These are phyloP conservation scores for Quercus parvula DNA, from an alignment of 306 rosid genomes.

Conservation along the genomic window DNA sequence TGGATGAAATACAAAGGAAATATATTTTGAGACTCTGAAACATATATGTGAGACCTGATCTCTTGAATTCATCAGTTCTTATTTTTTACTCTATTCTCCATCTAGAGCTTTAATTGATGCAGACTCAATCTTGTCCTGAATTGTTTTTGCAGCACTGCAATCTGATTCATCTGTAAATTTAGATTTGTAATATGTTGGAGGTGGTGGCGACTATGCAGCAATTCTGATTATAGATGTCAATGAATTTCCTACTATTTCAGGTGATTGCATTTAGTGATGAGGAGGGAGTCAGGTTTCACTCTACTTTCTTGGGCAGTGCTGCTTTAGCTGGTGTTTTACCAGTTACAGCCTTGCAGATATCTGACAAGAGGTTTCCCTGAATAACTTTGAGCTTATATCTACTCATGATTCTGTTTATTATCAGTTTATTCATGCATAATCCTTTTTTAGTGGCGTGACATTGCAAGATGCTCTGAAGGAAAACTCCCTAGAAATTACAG, in stretches of 20 bases:
- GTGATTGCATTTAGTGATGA: conserved; percentile 95
- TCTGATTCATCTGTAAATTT: background rate
- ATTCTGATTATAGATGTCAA: background rate
- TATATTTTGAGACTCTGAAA: background rate
- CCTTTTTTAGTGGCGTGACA: conserved; percentile 51
- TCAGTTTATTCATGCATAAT: conserved; percentile 17
- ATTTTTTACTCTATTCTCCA: background rate
- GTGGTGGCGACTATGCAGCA: background rate
- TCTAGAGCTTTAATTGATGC: background rate
- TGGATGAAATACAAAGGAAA: background rate
- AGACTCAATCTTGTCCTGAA: background rate
- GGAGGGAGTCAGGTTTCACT: conserved; percentile 93
- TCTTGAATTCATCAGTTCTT: background rate
- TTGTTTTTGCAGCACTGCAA: background rate
- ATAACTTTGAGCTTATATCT: conserved; percentile 9
- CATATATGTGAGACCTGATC: background rate
- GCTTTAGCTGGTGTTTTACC: conserved; percentile 85
- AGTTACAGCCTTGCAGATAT: conserved; percentile 48
- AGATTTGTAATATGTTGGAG: background rate
- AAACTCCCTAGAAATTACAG: conserved; percentile 56
- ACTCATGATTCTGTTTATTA: background rate
- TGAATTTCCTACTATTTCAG: conserved; percentile 38
- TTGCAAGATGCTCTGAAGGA: conserved; percentile 61
- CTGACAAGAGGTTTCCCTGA: conserved; percentile 74
- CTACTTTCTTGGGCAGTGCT: conserved; percentile 92